Evolutionary conservation across 225 moss, liverwort and hornwort species (phyloP), one percentile per base, ranked within the genome.

Genomic region (Takakia lepidozioides): DNA sequence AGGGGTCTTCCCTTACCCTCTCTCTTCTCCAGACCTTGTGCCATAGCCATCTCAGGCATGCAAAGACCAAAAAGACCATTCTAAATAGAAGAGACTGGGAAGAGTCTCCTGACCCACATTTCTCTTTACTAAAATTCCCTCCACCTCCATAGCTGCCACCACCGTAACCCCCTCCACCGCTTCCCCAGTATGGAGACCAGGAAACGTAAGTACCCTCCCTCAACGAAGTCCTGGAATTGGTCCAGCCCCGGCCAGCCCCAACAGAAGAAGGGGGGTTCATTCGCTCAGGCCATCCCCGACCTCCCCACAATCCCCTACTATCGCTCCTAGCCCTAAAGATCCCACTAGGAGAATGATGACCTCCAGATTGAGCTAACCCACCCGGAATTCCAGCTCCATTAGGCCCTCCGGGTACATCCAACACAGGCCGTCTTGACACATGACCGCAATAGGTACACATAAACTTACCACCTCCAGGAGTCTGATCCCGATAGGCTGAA

Each of bases 401-500:
- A 15, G 67, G 41, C 38, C 56, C 74, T 44, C 75, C 77, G 8
- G 83, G 87, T 5, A 83, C 67, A 47, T 87, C 87, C 30, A 87
- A 63, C 46, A 83, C 71, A 19, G 87, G 87, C 50, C 87, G 64
- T 29, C 80, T 83, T 10, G 87, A 87, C 49, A 83, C 76, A 65
- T 87, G 87, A 19, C 87, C 87, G 56, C 87, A 87, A 49, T 71
- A 76, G 32, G 87, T 87, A 77, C 87, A 87, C 76, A 87, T 71
- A 51, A 87, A 87, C 56, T 74, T 80, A 20, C 87, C 87, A 23
- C 87, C 83, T n/a, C 62, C 80, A 3, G 87, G 87, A 16, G 80
- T 81, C 59, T 87, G 87, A 48, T 83, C 83, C 47, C 87, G 71
- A 39, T 87, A 87, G 9, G 87, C 74, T 5, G 80, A 74, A 8